Evolutionary conservation across 805 yeast species (phyloP), one percentile per base, ranked within the genome.

Genomic region (Candida namnaoensis): DNA sequence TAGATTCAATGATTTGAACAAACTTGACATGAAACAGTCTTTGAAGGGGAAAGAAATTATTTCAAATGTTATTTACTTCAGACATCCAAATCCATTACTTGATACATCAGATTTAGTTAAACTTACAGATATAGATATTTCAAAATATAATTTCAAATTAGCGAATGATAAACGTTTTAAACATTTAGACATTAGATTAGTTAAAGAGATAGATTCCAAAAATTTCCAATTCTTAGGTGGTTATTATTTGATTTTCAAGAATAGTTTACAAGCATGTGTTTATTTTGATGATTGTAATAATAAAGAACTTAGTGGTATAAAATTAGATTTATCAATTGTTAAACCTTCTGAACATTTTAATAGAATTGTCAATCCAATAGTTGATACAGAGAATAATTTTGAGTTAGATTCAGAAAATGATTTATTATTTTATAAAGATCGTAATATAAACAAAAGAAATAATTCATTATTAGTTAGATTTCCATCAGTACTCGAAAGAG

Each of bases 161-260:
- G 37, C 52, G 32, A 48, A 61, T n/a, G 44, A 49, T 28, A 46
- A 40, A 38, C 36, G 44, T 26, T 26, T 26, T 6, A 26, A 26
- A 26, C 8, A 26, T 26, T 7, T 26, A 26, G 6, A 26, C 28
- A 26, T 26, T 26, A 6, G 8, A 26, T 6, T 26, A 30, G 44
- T 50, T 12, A 60, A 13, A 69, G 77, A 43, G 73, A 74, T 11
- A 56, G 88, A 40, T 63, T 71, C 45, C 72, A 76, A 0, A 39
- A 54, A 3, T 68, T 53, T 82, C 24, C 47, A 59, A 34, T 68
- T 73, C 27, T 59, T 66, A 44, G 72, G 74, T 35, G 66, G 70
- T 5, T 78, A 77, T 54, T 81, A 72, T 53, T 56, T 82, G 32
- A 53, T 76, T 7, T 82, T 82, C 51, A 62, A 64, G 5, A 57